Conservation (phyloP, 345 rosid species). For the Arabidopsis suecica region DNA sequence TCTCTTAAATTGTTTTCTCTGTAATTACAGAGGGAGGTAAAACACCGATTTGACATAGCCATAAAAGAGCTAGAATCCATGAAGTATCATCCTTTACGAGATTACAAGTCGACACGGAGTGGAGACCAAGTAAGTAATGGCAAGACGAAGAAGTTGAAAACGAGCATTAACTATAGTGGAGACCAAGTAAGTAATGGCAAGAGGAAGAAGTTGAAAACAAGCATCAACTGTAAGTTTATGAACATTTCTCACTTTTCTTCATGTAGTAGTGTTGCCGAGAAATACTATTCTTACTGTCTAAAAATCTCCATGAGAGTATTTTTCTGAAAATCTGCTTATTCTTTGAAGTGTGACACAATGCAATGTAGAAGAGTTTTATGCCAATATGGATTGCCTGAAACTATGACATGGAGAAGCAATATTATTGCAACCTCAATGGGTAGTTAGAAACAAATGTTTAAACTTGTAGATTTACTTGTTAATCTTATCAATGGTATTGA, state of each 20-base stretch:
- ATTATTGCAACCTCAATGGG: constrained; percentile 9
- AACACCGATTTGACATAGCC: constrained; percentile 54
- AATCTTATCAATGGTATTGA: background rate
- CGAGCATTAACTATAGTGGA: constrained; percentile 28
- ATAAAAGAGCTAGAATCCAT: constrained; percentile 66
- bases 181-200: constrained; percentile 33
- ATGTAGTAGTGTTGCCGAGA: background rate
- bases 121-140: constrained; percentile 35
- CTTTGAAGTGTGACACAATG: background rate
- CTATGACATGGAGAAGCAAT: constrained; percentile 3
- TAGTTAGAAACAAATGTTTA: constrained; percentile 11
- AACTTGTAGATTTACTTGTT: constrained; percentile 3
- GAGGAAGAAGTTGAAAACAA: constrained; percentile 61
- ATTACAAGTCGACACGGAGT: constrained; percentile 41
- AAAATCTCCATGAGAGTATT: background rate
- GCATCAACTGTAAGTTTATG: constrained; percentile 49
- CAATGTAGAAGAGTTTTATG: background rate
- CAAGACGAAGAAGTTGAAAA: constrained; percentile 61
- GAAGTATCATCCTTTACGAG: constrained; percentile 80
- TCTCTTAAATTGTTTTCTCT: constrained; percentile 2
- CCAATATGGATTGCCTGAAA: background rate
- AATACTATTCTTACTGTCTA: background rate
- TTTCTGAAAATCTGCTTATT: background rate
- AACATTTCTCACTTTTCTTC: constrained; percentile 34
- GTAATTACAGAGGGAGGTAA: constrained; percentile 63